Evolutionary conservation across 768 basidiomycete genomes (phyloP).

Genomic region (Macrolepiota albuminosa): DNA sequence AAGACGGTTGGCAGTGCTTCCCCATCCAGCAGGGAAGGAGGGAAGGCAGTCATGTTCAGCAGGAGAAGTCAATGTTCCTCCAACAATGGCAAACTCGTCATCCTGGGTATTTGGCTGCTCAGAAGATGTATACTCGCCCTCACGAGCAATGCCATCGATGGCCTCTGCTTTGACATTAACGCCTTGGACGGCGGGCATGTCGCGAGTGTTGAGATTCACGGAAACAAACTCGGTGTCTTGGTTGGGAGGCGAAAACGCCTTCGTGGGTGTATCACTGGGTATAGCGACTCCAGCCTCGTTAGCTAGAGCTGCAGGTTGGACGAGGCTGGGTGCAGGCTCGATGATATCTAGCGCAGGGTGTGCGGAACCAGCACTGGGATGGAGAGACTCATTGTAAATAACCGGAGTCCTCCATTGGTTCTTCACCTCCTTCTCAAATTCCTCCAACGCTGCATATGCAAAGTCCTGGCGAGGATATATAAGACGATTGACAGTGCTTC

Average conservation of each 20-base stretch:
- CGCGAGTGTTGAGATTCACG: not conserved
- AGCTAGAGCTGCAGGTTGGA: not conserved
- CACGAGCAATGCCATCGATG: not conserved
- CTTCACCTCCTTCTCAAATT: slow-evolving; percentile 37
- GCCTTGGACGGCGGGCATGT: no score
- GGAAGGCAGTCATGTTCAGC: no score
- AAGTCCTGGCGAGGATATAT: slow-evolving; percentile 53
- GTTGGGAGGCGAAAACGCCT: not conserved
- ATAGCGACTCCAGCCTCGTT: no score
- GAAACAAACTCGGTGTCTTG: not conserved
- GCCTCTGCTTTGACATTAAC: not conserved
- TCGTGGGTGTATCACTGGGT: no score
- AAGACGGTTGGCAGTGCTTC: no score
- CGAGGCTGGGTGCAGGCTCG: no score
- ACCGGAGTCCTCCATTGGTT: not conserved
- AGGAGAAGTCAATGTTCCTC: no score
- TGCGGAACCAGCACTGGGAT: no score
- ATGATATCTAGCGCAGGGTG: not conserved
- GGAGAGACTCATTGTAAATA: no score
- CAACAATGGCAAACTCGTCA: not conserved
- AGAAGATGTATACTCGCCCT: not conserved
- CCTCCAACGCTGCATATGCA: slow-evolving; percentile 53
- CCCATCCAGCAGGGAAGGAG: no score
- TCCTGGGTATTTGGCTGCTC: not conserved
- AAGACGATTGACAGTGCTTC: slow-evolving; percentile 18